A percentile compares a stretch with the other conserved stretches of the same genome.
Evolutionary conservation across 73 alveolate genomes (phyloP).

Genomic region (Diophrys appendiculata): DNA sequence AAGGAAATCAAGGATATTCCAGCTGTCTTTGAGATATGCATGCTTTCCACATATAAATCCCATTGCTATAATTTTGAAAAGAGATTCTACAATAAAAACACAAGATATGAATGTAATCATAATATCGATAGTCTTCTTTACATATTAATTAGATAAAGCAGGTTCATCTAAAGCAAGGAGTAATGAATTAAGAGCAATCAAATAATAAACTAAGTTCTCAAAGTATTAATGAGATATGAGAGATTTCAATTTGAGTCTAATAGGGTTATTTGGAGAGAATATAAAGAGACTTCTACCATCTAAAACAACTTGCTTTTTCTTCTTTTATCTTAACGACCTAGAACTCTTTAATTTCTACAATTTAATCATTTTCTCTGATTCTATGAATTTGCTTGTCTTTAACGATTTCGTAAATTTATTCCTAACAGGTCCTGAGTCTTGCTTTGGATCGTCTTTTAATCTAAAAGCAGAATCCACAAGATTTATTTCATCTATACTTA

Average conservation of each 20-base stretch:
- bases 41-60: slow-evolving; percentile 47
- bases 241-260: slow-evolving; percentile 20
- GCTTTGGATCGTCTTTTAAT: no score
- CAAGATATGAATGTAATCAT: slow-evolving; percentile 17
- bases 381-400: no score
- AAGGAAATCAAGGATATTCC: slow-evolving; percentile 62
- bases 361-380: no score
- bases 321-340: not conserved
- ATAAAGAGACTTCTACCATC: slow-evolving; percentile 46
- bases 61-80: slow-evolving; percentile 42
- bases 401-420: no score
- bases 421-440: no score
- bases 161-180: slow-evolving; percentile 59
- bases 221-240: slow-evolving; percentile 55
- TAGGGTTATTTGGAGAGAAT: slow-evolving; percentile 14
- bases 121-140: slow-evolving; percentile 5
- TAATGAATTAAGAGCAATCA: slow-evolving; percentile 50
- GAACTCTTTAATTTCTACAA: no score
- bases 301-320: not conserved
- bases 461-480: no score
- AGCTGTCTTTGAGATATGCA: slow-evolving; percentile 51
- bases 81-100: slow-evolving; percentile 47
- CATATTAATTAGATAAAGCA: slow-evolving; percentile 10
- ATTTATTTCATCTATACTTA: slow-evolving; percentile 10
- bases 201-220: slow-evolving; percentile 51